Evolutionary conservation across 768 basidiomycete species (phyloP).

Genomic region (Cytidiella melzeri): DNA sequence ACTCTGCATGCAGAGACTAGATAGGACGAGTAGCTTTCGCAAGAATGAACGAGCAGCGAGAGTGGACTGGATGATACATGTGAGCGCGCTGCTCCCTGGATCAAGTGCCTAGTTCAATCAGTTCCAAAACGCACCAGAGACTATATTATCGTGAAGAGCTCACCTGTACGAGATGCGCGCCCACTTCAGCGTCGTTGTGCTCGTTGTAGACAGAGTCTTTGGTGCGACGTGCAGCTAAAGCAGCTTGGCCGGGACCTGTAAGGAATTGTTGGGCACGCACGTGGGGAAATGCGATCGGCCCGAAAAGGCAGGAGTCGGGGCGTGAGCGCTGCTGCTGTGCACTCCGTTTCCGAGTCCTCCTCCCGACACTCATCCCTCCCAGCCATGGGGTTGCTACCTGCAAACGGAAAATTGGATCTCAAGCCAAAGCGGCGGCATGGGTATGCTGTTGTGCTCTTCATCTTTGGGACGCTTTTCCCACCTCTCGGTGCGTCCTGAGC

Average conservation of each 20-base stretch:
- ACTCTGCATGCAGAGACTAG: not conserved
- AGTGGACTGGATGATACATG: not conserved
- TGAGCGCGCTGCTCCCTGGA: not conserved
- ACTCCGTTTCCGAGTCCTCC: not conserved
- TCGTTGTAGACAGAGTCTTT: too few relatives aligned
- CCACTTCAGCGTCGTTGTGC: too few relatives aligned
- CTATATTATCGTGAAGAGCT: not conserved
- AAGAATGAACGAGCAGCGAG: not conserved
- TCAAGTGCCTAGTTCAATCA: not conserved
- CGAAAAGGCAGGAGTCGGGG: not conserved
- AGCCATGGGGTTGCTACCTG: conserved; percentile 3
- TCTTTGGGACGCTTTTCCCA: conserved; percentile 86
- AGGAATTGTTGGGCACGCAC: not conserved
- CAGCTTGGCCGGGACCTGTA: not conserved
- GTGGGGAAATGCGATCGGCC: not conserved
- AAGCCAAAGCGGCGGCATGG: conserved; percentile 76
- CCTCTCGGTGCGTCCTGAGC: conserved; percentile 63
- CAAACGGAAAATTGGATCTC: conserved; percentile 47
- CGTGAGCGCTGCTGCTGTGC: not conserved
- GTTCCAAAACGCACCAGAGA: not conserved
- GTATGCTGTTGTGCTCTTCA: conserved; percentile 74
- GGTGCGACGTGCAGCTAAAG: too few relatives aligned
- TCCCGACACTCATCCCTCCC: conserved; percentile 1
- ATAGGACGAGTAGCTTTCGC: not conserved
- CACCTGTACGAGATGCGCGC: not conserved